These are phyloP conservation scores for Porphyra umbilicalis DNA, from an alignment of 31 red algal species.

Conservation along the genomic window DNA sequence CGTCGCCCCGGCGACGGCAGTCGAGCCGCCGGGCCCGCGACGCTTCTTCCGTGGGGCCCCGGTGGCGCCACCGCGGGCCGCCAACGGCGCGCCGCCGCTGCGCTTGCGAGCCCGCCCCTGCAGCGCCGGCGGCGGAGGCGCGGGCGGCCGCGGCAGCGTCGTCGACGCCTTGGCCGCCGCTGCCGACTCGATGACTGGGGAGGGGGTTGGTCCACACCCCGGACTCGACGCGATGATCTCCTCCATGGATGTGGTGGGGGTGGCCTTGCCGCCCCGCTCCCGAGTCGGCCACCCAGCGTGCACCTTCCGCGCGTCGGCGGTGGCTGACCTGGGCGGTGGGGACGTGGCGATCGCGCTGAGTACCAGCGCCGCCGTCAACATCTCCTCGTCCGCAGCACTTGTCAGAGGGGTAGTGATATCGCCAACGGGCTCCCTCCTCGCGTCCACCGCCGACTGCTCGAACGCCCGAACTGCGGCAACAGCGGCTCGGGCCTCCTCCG, in stretches of 20 bases:
- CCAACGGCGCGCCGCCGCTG: not conserved
- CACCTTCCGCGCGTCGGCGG: not conserved
- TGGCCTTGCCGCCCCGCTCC: no score
- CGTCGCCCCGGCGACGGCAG: not conserved
- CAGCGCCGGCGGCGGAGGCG: not conserved
- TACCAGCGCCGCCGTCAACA: not conserved
- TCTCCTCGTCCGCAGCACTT: not conserved
- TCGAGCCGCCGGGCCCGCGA: not conserved
- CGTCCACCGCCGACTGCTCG: no score
- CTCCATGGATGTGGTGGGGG: no score
- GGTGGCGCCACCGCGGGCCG: not conserved
- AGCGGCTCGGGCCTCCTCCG: no score
- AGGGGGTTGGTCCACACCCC: no score
- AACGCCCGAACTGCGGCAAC: no score
- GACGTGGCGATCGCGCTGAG: not conserved
- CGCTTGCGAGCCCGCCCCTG: not conserved
- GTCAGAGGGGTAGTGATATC: no score
- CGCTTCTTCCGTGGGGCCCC: not conserved
- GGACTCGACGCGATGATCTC: no score
- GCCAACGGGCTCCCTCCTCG: no score
- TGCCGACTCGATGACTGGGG: no score
- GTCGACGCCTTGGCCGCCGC: no score
- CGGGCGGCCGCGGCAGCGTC: not conserved
- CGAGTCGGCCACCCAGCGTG: no score
- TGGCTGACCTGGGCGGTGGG: not conserved